phyloP scores from a whole-genome alignment of 169 alveolate species.

The Plasmodium coatneyi region DNA sequence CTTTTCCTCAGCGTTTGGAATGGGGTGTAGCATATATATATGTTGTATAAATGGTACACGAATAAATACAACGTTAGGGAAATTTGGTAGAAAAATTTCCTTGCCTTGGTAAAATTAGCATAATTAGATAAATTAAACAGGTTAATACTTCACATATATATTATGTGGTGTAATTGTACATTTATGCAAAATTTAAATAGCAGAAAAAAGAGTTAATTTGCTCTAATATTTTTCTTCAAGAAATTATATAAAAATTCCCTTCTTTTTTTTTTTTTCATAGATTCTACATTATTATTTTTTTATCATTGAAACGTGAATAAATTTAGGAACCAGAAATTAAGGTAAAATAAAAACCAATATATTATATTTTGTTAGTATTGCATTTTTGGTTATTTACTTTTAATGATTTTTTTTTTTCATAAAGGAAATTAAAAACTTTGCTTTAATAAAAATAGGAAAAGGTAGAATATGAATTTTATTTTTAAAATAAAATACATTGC shows the following conservation, averaged over 20 bases:
- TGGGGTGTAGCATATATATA: background rate
- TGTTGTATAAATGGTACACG: background rate
- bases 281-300: background rate
- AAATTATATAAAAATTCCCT: background rate
- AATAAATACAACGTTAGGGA: background rate
- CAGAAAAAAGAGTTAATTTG: too few species aligned
- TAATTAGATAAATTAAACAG: too few species aligned
- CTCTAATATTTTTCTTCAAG: background rate
- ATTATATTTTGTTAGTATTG: background rate
- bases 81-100: background rate
- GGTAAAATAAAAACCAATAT: background rate
- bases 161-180: too few species aligned
- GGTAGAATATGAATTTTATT: background rate
- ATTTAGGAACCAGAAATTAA: too few species aligned
- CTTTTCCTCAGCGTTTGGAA: background rate
- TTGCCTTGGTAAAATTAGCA: background rate
- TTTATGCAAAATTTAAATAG: background rate
- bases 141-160: too few species aligned
- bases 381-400: background rate
- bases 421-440: background rate
- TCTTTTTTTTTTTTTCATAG: background rate
- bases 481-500: background rate
- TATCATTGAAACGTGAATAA: background rate
- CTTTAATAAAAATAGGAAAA: background rate
- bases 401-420: background rate